phyloP scores from a whole-genome alignment of 2,329 filamentous ascomycete genomes.

The Neonectria punicea region DNA sequence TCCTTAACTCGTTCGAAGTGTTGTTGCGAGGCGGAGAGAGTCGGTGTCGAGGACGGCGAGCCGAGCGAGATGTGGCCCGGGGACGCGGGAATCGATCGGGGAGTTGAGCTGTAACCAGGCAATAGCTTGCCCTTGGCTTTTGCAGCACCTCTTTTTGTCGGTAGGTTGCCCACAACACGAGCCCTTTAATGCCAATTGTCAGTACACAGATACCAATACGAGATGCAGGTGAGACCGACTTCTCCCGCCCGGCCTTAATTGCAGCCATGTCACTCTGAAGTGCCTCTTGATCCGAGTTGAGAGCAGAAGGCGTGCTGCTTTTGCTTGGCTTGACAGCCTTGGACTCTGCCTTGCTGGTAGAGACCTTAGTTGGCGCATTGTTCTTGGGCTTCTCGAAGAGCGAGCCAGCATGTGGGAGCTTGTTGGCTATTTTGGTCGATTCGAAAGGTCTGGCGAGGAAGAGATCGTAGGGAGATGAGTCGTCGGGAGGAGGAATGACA shows the following conservation, averaged over 20 bases:
- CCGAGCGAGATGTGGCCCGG: constrained; percentile 65
- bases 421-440: constrained; percentile 57
- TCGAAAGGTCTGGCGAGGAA: constrained; percentile 65
- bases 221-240: constrained; percentile 43
- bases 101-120: constrained; percentile 51
- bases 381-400: constrained; percentile 57
- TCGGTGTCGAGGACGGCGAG: constrained; percentile 64
- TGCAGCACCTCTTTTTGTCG: constrained; percentile 46
- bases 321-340: constrained; percentile 47
- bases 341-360: constrained; percentile 44
- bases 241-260: constrained; percentile 49
- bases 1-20: constrained; percentile 64
- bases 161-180: constrained; percentile 49
- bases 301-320: constrained; percentile 51
- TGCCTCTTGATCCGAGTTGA: constrained; percentile 62
- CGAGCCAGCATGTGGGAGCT: constrained; percentile 62
- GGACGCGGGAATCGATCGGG: constrained; percentile 60
- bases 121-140: constrained; percentile 58
- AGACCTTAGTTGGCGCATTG: constrained; percentile 34
- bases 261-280: constrained; percentile 56
- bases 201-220: constrained; percentile 35
- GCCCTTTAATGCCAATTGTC: constrained; percentile 44
- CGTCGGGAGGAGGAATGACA: constrained; percentile 55
- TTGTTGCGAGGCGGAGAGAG: constrained; percentile 62
- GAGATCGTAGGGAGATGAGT: constrained; percentile 64